These are phyloP conservation scores for Dothiorella sarmentorum DNA, from an alignment of 2,329 filamentous ascomycete genomes.

Conservation along the genomic window DNA sequence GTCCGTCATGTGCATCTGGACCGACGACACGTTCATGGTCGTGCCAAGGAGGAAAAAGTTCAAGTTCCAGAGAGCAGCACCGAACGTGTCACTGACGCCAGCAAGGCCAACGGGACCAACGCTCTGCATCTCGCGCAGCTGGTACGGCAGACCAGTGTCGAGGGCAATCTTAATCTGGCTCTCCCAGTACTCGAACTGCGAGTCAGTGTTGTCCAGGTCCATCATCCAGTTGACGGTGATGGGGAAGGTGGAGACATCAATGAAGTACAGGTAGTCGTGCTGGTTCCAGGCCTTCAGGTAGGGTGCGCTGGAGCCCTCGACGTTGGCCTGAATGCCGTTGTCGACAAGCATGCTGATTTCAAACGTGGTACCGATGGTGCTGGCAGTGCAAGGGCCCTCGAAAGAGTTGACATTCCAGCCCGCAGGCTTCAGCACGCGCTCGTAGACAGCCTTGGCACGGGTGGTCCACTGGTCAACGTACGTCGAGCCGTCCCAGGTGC, in stretches of 20 bases:
- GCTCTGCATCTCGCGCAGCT: slow-evolving; percentile 51
- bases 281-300: slow-evolving; percentile 49
- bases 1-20: slow-evolving; percentile 55
- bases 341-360: slow-evolving; percentile 42
- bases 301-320: slow-evolving; percentile 32
- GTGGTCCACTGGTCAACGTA: slow-evolving; percentile 48
- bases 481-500: slow-evolving; percentile 41
- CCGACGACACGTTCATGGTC: slow-evolving; percentile 45
- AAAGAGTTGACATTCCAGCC: slow-evolving; percentile 43
- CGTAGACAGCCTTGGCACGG: slow-evolving; percentile 43
- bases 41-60: slow-evolving; percentile 53
- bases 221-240: slow-evolving; percentile 46
- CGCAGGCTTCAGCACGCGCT: slow-evolving; percentile 44
- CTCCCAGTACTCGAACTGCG: slow-evolving; percentile 48
- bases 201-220: slow-evolving; percentile 45
- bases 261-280: slow-evolving; percentile 54
- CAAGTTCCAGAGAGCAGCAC: slow-evolving; percentile 50
- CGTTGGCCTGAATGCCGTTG: slow-evolving; percentile 38
- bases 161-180: slow-evolving; percentile 43
- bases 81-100: slow-evolving; percentile 48
- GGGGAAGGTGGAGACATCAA: slow-evolving; percentile 44
- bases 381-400: slow-evolving; percentile 49
- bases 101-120: slow-evolving; percentile 49
- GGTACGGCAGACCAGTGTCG: slow-evolving; percentile 44
- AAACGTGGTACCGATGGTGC: slow-evolving; percentile 51